phyloP scores from a whole-genome alignment of 2,329 filamentous ascomycete genomes.

The Rugonectria rugulosa region DNA sequence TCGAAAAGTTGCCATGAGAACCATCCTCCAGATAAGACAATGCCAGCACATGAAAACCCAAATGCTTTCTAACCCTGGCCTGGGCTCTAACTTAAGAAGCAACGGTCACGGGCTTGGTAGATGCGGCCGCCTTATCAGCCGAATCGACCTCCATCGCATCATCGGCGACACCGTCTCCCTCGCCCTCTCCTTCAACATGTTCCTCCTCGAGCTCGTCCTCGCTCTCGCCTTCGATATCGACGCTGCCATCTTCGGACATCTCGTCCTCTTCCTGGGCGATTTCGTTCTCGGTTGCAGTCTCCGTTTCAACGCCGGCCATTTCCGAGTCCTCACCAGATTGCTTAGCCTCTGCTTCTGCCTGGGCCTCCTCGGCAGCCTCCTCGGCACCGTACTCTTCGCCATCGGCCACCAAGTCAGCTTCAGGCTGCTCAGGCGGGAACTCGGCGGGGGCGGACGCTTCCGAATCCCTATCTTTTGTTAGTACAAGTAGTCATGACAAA shows the following conservation, averaged over 20 bases:
- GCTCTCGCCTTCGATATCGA: conserved; percentile 81
- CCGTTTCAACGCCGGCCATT: conserved; percentile 75
- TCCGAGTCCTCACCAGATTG: conserved; percentile 71
- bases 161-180: conserved; percentile 42
- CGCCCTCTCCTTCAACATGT: conserved; percentile 47
- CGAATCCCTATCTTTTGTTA: conserved; percentile 75
- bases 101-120: conserved; percentile 46
- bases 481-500: background rate
- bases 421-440: conserved; percentile 96
- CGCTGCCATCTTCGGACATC: conserved; percentile 76
- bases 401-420: conserved; percentile 86
- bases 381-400: conserved; percentile 89
- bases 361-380: conserved; percentile 65
- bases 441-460: conserved; percentile 95
- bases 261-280: conserved; percentile 69
- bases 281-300: conserved; percentile 42
- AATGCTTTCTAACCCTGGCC: background rate
- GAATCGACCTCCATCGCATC: conserved; percentile 61
- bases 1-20: conserved; percentile 21
- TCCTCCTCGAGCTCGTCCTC: conserved; percentile 75
- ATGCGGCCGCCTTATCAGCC: conserved; percentile 45
- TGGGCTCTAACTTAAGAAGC: conserved; percentile 39
- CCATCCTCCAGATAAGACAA: conserved; percentile 26
- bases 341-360: conserved; percentile 50
- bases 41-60: conserved; percentile 20